A percentile compares a stretch with the other conserved stretches of the same genome.
Evolutionary conservation across 140 eudicot species (phyloP).

Genomic region (Senecio squalidus): DNA sequence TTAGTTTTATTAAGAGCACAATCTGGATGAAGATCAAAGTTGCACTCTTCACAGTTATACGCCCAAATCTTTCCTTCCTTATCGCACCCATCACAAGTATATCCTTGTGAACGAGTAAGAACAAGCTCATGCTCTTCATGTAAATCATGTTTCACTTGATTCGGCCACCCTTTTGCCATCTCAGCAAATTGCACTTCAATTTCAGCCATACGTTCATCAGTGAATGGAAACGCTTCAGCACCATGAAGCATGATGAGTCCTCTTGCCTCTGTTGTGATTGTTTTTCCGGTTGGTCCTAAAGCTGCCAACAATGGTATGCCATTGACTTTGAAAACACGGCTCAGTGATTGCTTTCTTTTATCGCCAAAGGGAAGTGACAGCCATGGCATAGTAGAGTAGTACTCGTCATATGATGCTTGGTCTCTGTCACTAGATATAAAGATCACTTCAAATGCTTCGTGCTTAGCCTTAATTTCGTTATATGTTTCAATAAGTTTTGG

Average conservation of each 20-base stretch:
- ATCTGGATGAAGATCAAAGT: slow-evolving; percentile 71
- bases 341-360: slow-evolving; percentile 44
- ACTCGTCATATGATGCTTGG: slow-evolving; percentile 64
- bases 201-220: slow-evolving; percentile 59
- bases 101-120: slow-evolving; percentile 40
- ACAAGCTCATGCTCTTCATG: slow-evolving; percentile 71
- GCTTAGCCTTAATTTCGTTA: slow-evolving; percentile 49
- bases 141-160: slow-evolving; percentile 38
- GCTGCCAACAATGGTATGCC: slow-evolving; percentile 76
- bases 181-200: slow-evolving; percentile 48
- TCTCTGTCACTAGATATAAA: slow-evolving; percentile 79
- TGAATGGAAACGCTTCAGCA: slow-evolving; percentile 82
- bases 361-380: slow-evolving; percentile 84
- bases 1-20: slow-evolving; percentile 49
- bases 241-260: slow-evolving; percentile 58
- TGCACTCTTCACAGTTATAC: slow-evolving; percentile 53
- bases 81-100: slow-evolving; percentile 54
- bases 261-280: slow-evolving; percentile 66
- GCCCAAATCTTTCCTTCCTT: slow-evolving; percentile 59
- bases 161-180: slow-evolving; percentile 78
- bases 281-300: slow-evolving; percentile 61
- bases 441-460: slow-evolving; percentile 53
- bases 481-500: slow-evolving; percentile 70
- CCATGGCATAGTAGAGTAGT: slow-evolving; percentile 85
- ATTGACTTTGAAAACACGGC: slow-evolving; percentile 51